A percentile compares a stretch with the other conserved stretches of the same genome.
These are phyloP conservation scores for Phialocephala sp. DNA, from an alignment of 2,329 filamentous ascomycete genomes.

Conservation along the genomic window DNA sequence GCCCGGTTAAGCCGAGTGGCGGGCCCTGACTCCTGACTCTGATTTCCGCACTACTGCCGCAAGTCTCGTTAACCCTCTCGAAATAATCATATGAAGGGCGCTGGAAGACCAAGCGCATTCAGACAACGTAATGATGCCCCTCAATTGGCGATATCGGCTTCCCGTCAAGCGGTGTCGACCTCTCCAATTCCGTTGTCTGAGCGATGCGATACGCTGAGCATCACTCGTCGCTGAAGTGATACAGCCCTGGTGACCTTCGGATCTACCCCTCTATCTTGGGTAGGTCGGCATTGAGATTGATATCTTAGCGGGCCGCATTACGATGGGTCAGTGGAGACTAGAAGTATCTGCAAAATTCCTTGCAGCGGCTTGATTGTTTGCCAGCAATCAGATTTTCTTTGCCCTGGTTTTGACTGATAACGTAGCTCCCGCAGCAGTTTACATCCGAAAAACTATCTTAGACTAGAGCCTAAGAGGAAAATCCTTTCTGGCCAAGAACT, in stretches of 20 bases:
- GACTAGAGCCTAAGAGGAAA: not conserved
- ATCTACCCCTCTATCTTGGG: constrained; percentile 11
- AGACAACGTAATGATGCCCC: not conserved
- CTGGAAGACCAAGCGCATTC: not conserved
- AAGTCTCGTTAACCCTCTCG: not conserved
- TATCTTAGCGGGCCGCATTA: not conserved
- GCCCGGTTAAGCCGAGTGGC: too few species aligned
- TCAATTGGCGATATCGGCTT: constrained; percentile 6
- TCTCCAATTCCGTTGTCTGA: not conserved
- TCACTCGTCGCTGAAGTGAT: not conserved
- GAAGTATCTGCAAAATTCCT: constrained; percentile 22
- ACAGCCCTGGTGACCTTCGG: constrained; percentile 1
- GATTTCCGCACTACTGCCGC: too few species aligned
- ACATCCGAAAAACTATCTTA: not conserved
- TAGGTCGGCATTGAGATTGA: constrained; percentile 2
- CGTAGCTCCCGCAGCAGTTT: constrained; percentile 5
- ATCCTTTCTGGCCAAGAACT: constrained; percentile 4
- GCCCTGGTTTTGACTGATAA: not conserved
- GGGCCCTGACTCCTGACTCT: too few species aligned
- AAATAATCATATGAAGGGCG: not conserved
- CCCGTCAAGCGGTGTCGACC: not conserved
- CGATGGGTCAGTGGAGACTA: constrained; percentile 20
- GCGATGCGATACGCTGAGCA: not conserved
- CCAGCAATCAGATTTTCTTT: not conserved
- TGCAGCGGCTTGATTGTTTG: not conserved